These are phyloP conservation scores for Coix lacrymajobi DNA, from an alignment of 176 grass and related monocot genomes.

Conservation along the genomic window DNA sequence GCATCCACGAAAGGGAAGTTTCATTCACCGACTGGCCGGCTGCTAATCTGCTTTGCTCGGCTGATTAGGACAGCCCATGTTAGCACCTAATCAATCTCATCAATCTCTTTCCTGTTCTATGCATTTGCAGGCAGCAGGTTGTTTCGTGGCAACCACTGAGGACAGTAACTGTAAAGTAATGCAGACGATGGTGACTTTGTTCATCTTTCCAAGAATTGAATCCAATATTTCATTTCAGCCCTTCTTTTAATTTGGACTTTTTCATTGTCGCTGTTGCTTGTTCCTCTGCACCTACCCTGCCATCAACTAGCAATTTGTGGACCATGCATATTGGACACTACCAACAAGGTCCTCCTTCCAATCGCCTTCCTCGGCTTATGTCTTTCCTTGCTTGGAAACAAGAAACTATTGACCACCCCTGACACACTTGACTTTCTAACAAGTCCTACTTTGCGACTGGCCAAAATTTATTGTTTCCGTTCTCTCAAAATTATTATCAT, in stretches of 20 bases:
- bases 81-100: background rate
- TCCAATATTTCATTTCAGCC: background rate
- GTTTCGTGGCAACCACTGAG: constrained; percentile 21
- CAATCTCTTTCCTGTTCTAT: background rate
- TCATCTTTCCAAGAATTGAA: background rate
- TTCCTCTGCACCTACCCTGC: background rate
- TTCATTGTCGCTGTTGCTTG: background rate
- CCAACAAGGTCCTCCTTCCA: constrained; percentile 13
- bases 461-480: background rate
- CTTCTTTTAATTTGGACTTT: background rate
- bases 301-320: constrained; percentile 8
- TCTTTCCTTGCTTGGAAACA: background rate
- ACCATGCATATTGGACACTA: background rate
- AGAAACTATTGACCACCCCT: background rate
- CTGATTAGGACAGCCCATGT: constrained; percentile 8
- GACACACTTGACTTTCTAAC: background rate
- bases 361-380: constrained; percentile 21
- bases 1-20: background rate
- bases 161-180: background rate
- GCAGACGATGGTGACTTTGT: constrained; percentile 1
- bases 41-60: background rate
- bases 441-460: background rate
- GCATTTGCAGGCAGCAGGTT: background rate
- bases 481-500: background rate
- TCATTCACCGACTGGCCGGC: background rate